These are phyloP conservation scores for Apophysomyces ossiformis DNA, from an alignment of 371 early-diverging fungal genomes.

Conservation along the genomic window DNA sequence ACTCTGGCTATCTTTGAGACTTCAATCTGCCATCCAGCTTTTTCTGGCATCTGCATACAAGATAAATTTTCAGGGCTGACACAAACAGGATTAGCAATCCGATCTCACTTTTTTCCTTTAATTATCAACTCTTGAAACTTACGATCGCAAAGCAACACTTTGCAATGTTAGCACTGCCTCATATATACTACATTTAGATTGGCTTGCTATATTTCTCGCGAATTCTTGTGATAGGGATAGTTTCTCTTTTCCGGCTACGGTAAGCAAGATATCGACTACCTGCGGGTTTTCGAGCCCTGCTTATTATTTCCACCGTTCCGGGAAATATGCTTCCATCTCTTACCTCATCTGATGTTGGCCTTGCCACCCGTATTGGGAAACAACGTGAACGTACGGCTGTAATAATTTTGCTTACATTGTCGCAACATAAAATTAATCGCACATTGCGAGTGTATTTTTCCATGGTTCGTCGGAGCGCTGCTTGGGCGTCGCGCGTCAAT, in stretches of 20 bases:
- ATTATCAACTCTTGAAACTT: conserved; percentile 13
- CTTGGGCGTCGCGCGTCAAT: conserved; percentile 95
- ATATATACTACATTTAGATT: conserved; percentile 86
- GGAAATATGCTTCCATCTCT: neutral
- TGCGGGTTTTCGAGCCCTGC: conserved; percentile 18
- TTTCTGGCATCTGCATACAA: conserved; percentile 60
- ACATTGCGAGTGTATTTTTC: conserved; percentile 97
- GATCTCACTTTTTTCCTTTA: neutral
- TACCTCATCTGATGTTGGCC: conserved; percentile 79
- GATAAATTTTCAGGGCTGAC: conserved; percentile 29
- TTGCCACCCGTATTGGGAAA: conserved; percentile 88
- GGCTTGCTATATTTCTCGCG: conserved; percentile 69
- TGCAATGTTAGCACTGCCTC: conserved; percentile 92
- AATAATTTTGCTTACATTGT: conserved; percentile 91
- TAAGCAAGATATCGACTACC: conserved; percentile 67
- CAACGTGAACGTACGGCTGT: conserved; percentile 97
- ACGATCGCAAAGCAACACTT: conserved; percentile 79
- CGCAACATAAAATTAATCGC: conserved; percentile 94
- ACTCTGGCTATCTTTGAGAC: conserved; percentile 69
- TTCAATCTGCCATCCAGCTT: conserved; percentile 91
- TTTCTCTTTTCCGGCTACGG: conserved; percentile 82
- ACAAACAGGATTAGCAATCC: conserved; percentile 51
- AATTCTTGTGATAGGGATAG: conserved; percentile 68
- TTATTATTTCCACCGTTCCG: neutral
- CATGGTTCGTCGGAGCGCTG: conserved; percentile 98